Percentiles rank a stretch among this genome's conserved stretches.
These are phyloP conservation scores for Umbelopsis sp. DNA, from an alignment of 192 early-diverging fungal genomes.

Conservation along the genomic window DNA sequence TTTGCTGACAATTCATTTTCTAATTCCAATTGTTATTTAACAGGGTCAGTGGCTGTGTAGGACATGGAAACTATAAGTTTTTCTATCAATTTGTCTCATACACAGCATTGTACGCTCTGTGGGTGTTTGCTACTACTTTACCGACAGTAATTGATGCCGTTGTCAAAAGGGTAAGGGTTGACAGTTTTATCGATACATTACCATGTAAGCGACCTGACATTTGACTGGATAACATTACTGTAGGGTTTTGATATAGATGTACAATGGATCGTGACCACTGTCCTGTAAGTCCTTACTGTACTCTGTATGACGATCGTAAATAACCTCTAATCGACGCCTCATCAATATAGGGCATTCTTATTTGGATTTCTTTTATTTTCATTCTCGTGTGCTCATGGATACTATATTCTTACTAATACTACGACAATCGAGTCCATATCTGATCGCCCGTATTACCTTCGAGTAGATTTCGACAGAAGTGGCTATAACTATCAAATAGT, in stretches of 20 bases:
- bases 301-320: background rate
- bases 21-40: slow-evolving; percentile 18
- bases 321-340: background rate
- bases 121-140: slow-evolving; percentile 36
- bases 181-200: background rate
- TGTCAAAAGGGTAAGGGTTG: slow-evolving; percentile 8
- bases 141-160: slow-evolving; percentile 29
- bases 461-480: slow-evolving; percentile 41
- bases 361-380: slow-evolving; percentile 48
- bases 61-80: slow-evolving; percentile 58
- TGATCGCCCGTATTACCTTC: slow-evolving; percentile 37
- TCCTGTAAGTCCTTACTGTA: slow-evolving; percentile 26
- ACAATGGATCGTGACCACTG: slow-evolving; percentile 33
- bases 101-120: slow-evolving; percentile 47
- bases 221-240: background rate
- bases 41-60: slow-evolving; percentile 55
- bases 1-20: background rate
- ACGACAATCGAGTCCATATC: slow-evolving; percentile 52
- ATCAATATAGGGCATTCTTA: slow-evolving; percentile 35
- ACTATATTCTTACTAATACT: slow-evolving; percentile 46
- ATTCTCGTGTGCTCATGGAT: slow-evolving; percentile 44
- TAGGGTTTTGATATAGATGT: slow-evolving; percentile 27
- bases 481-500: slow-evolving; percentile 41
- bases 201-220: background rate
- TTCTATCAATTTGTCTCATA: slow-evolving; percentile 55